Evolutionary conservation across 2,329 filamentous ascomycete genomes (phyloP), one percentile per base, ranked within the genome.

Genomic region (Teratosphaeria destructans): DNA sequence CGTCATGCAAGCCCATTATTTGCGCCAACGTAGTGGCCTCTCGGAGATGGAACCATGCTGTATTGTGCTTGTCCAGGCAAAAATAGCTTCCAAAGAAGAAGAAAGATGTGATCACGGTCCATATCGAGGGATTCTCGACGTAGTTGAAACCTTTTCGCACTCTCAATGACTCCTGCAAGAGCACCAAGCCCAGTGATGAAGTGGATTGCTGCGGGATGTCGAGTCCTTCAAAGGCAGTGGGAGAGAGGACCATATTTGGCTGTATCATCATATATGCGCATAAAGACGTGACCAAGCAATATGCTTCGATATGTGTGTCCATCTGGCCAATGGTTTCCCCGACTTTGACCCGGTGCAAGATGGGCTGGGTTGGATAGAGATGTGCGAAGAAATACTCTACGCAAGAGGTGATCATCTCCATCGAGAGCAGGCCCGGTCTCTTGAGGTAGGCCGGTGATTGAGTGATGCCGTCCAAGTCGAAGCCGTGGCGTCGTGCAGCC

Each of bases 351-450:
- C 75, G 75, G 63, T 85, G 80, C 7, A 86, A 71, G 3, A 86
- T 77, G 0, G 84, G 84, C 75, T 85, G 83, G 57, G 83, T 83
- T n/a, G 83, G 82, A 64, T 86, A 86, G 57, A 86, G 78, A 68
- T 85, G 78, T 65, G 78, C 75, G 71, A 85, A 83, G 72, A 82
- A 86, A 63, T 82, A 82, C 53, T 85, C 82, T 60, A 85, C 75
- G 67, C 82, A 85, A 57, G 71, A 72, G 52, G 77, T 71, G 67
- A 82, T 70, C 74, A 83, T 63, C 74, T 78, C 68, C 74, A 76
- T 70, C 70, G 77, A 70, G 68, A 80, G 65, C 72, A 85, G 71
- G 63, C 79, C 72, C 62, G 77, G 72, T 63, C 78, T 76, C 67
- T 78, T 73, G 64, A 78, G 70, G 68, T 76, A 72, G 66, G 74